phyloP scores from a whole-genome alignment of 2,329 filamentous ascomycete genomes.

The Colletotrichum coccodes region DNA sequence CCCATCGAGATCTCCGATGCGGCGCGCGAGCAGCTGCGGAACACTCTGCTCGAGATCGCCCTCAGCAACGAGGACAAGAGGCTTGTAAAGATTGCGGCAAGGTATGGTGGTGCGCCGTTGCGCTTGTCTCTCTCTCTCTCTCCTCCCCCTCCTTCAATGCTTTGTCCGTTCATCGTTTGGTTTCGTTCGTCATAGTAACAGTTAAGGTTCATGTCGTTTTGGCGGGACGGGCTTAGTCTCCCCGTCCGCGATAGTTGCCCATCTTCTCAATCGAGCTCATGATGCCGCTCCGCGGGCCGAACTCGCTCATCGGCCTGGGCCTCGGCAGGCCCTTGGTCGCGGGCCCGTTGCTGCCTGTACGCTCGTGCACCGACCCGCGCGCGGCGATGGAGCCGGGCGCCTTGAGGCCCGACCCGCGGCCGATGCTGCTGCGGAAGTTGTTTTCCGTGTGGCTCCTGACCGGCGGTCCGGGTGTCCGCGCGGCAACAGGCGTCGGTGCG shows the following conservation, averaged over 20 bases:
- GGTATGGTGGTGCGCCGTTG: conserved; percentile 59
- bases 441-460: conserved; percentile 42
- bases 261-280: conserved; percentile 91
- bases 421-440: conserved; percentile 64
- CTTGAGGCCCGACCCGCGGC: conserved; percentile 66
- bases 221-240: conserved; percentile 29
- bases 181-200: conserved; percentile 19
- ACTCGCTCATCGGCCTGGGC: conserved; percentile 57
- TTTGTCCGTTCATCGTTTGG: conserved; percentile 29
- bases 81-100: conserved; percentile 89
- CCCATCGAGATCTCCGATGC: conserved; percentile 77
- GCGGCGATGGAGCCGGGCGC: conserved; percentile 64
- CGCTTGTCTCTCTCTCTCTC: not conserved
- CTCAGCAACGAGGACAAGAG: conserved; percentile 79
- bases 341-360: conserved; percentile 52
- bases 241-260: conserved; percentile 70
- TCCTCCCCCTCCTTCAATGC: conserved; percentile 3
- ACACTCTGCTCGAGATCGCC: conserved; percentile 80
- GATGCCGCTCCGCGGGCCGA: conserved; percentile 72
- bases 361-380: conserved; percentile 60
- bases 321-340: conserved; percentile 52
- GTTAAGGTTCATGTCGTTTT: not conserved
- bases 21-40: conserved; percentile 78
- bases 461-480: conserved; percentile 33
- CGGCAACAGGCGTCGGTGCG: conserved; percentile 36